Percentiles rank a stretch among this genome's conserved stretches.
Evolutionary conservation across 345 rosid species (phyloP).

Genomic region (Trapa incisa): DNA sequence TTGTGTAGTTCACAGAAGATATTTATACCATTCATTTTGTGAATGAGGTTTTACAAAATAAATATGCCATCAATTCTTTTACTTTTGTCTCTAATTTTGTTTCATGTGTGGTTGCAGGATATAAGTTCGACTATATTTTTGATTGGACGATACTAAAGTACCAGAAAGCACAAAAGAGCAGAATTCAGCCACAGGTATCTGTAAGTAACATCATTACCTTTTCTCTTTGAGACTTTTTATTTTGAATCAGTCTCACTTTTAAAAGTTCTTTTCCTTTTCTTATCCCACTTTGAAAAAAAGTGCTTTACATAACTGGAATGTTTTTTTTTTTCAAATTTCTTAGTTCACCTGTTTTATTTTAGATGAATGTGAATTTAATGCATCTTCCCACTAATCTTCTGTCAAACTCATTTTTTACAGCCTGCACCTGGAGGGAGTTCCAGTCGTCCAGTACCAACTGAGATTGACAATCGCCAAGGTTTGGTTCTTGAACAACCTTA

Average conservation of each 20-base stretch:
- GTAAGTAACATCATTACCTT: conserved; percentile 22
- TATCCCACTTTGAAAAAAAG: neutral
- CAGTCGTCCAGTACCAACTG: conserved; percentile 39
- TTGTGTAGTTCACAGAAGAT: neutral
- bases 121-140: conserved; percentile 68
- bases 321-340: neutral
- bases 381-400: neutral
- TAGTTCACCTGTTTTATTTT: neutral
- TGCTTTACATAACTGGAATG: neutral
- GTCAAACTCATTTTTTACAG: conserved; percentile 21
- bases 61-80: neutral
- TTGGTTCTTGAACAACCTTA: conserved; percentile 13
- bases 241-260: neutral
- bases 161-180: conserved; percentile 62
- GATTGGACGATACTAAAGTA: conserved; percentile 96
- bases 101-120: conserved; percentile 32
- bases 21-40: neutral
- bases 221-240: neutral
- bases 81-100: neutral
- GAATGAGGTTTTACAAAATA: neutral
- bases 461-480: conserved; percentile 57
- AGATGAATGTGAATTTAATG: neutral
- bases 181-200: conserved; percentile 49
- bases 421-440: conserved; percentile 56
- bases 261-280: neutral